A percentile compares a stretch with the other conserved stretches of the same genome.
phyloP scores from a whole-genome alignment of 1,284 basidiomycete species.

The Moesziomyces parantarcticus region DNA sequence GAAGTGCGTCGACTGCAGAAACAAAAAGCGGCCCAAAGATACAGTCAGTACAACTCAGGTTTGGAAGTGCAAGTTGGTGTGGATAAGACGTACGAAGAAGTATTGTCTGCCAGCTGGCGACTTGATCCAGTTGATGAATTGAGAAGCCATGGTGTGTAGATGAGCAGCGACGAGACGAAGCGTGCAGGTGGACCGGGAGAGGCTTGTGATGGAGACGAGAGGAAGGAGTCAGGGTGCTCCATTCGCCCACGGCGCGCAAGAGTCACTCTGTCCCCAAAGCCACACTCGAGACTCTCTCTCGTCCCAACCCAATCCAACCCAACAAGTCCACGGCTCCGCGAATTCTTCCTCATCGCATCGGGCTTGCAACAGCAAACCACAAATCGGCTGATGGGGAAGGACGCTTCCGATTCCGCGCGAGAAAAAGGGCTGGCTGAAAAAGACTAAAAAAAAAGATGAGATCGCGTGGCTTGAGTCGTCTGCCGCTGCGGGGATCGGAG shows the following conservation, averaged over 20 bases:
- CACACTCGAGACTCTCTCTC: too few relatives aligned
- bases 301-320: neutral
- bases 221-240: constrained; percentile 5
- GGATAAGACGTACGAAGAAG: constrained; percentile 59
- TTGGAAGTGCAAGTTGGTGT: neutral
- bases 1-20: constrained; percentile 62
- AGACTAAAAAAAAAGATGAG: neutral
- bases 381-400: neutral
- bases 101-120: constrained; percentile 65
- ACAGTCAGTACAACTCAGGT: neutral
- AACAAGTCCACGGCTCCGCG: neutral
- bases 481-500: neutral
- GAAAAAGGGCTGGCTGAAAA: too few relatives aligned
- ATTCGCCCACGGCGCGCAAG: neutral
- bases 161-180: neutral
- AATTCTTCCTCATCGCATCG: neutral
- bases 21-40: neutral
- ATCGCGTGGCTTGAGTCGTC: neutral
- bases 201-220: neutral
- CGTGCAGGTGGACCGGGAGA: neutral
- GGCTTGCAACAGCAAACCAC: too few relatives aligned
- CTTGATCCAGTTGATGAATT: constrained; percentile 62
- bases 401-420: neutral
- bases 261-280: too few relatives aligned
- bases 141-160: constrained; percentile 50